phyloP scores from a whole-genome alignment of 768 basidiomycete species.

The Lactarius trivialis region DNA sequence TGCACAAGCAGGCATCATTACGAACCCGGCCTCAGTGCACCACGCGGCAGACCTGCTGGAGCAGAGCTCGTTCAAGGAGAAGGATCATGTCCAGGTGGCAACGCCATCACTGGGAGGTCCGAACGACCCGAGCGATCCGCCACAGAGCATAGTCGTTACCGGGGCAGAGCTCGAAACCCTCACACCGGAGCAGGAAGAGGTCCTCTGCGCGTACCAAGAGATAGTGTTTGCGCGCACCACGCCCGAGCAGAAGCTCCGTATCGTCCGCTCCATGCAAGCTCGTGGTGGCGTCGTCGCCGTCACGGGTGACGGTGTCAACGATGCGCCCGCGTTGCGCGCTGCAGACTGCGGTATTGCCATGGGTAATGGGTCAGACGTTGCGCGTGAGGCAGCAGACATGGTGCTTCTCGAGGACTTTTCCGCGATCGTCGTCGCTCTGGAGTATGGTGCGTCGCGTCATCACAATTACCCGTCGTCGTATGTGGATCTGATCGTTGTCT shows the following conservation, averaged over 20 bases:
- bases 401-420: conserved; percentile 62
- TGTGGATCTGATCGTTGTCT: neutral
- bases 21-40: conserved; percentile 33
- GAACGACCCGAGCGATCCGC: neutral
- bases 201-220: conserved; percentile 36
- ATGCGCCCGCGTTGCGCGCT: conserved; percentile 51
- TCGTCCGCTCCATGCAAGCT: conserved; percentile 52
- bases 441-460: conserved; percentile 40
- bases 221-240: conserved; percentile 59
- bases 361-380: conserved; percentile 47
- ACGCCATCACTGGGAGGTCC: too few species aligned
- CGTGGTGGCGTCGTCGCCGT: conserved; percentile 51
- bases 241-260: conserved; percentile 59
- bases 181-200: conserved; percentile 20
- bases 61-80: conserved; percentile 29
- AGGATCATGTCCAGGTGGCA: conserved; percentile 28
- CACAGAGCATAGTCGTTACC: conserved; percentile 39
- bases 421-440: conserved; percentile 55
- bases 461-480: neutral
- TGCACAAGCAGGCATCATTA: conserved; percentile 51
- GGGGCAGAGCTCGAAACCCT: conserved; percentile 30
- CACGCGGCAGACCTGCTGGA: conserved; percentile 34
- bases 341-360: conserved; percentile 60
- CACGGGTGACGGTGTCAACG: conserved; percentile 63
- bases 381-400: conserved; percentile 53